Percentiles rank a stretch among this genome's conserved stretches.
Conservation (phyloP, 1,284 basidiomycete genomes). For the Cerioporus squamosus region DNA sequence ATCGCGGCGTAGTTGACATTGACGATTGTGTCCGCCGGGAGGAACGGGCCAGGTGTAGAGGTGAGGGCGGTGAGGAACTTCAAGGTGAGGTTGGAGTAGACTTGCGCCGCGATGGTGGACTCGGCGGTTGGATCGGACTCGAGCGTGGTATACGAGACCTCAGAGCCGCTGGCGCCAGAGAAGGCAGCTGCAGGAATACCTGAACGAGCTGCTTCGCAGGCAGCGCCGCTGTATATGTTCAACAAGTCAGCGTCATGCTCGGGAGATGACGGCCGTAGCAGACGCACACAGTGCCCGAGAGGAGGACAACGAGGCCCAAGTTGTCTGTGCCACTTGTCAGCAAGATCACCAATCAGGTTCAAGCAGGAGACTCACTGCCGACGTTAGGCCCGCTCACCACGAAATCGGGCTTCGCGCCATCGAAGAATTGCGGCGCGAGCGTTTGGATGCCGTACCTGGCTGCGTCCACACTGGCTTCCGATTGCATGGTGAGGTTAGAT, state of each 20-base stretch:
- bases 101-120: constrained; percentile 41
- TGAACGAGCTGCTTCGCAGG: constrained; percentile 47
- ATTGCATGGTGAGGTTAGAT: not conserved
- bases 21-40: constrained; percentile 46
- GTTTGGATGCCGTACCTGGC: constrained; percentile 52
- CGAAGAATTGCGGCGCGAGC: constrained; percentile 47
- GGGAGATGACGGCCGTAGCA: constrained; percentile 10
- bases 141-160: constrained; percentile 54
- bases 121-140: constrained; percentile 34
- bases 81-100: constrained; percentile 48
- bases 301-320: constrained; percentile 17
- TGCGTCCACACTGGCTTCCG: constrained; percentile 41
- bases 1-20: constrained; percentile 58
- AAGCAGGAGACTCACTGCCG: constrained; percentile 15
- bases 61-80: constrained; percentile 46
- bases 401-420: constrained; percentile 46
- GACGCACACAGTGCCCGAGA: constrained; percentile 29
- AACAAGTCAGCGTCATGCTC: not conserved
- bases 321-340: constrained; percentile 13
- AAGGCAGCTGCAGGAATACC: constrained; percentile 56
- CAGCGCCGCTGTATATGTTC: constrained; percentile 46
- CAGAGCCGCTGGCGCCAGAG: constrained; percentile 45
- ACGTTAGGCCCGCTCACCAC: constrained; percentile 44
- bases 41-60: constrained; percentile 34
- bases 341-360: too few species aligned